These are phyloP conservation scores for Thecamonas trahens DNA, from an alignment of 78 protist genomes.

Conservation along the genomic window DNA sequence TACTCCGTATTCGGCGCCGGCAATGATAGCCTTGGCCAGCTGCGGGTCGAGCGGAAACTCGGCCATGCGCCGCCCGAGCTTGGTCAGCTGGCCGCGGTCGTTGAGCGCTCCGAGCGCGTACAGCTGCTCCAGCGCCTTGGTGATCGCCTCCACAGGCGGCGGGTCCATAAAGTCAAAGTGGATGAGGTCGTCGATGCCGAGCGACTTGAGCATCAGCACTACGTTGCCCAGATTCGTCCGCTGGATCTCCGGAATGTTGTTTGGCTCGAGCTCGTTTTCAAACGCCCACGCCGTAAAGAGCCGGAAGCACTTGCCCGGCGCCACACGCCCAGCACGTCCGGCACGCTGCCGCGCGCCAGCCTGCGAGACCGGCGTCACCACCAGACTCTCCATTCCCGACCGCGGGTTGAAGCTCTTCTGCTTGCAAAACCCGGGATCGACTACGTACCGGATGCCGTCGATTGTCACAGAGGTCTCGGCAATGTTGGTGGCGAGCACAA, in stretches of 20 bases:
- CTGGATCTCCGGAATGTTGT: conserved; percentile 96
- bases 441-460: conserved; percentile 94
- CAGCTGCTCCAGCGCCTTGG: conserved; percentile 88
- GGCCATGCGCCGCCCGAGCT: conserved; percentile 94
- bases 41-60: conserved; percentile 96
- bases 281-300: conserved; percentile 92
- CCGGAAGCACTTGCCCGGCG: conserved; percentile 91
- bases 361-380: conserved; percentile 82
- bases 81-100: conserved; percentile 94
- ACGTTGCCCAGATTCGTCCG: conserved; percentile 93
- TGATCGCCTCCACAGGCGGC: conserved; percentile 96
- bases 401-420: conserved; percentile 85
- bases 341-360: conserved; percentile 91
- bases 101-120: conserved; percentile 93
- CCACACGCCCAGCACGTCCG: conserved; percentile 96
- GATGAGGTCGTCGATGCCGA: conserved; percentile 94
- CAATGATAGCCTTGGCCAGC: conserved; percentile 74
- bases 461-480: conserved; percentile 95
- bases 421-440: conserved; percentile 93
- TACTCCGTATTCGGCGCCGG: conserved; percentile 58
- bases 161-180: conserved; percentile 98
- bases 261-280: conserved; percentile 77
- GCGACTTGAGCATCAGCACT: conserved; percentile 82
- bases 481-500: conserved; percentile 96
- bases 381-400: conserved; percentile 94